A percentile compares a stretch with the other conserved stretches of the same genome.
These are phyloP conservation scores for Anacardium occidentale DNA, from an alignment of 345 rosid genomes.

Conservation along the genomic window DNA sequence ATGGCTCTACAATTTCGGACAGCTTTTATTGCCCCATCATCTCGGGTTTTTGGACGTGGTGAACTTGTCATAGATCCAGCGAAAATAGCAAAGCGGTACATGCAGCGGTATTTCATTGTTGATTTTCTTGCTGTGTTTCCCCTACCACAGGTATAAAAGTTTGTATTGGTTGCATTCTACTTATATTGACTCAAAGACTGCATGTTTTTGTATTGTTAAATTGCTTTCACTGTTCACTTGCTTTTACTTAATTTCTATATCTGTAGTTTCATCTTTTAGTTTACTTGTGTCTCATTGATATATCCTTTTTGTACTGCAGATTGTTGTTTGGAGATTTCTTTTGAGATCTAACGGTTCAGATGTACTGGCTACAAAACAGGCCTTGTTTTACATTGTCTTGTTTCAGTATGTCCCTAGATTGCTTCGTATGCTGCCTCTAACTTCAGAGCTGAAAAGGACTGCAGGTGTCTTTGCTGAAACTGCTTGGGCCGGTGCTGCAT, in stretches of 20 bases:
- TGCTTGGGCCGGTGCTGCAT: constrained; percentile 99
- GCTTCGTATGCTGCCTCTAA: constrained; percentile 65
- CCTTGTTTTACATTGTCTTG: constrained; percentile 62
- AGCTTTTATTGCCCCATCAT: constrained; percentile 93
- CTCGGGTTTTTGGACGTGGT: constrained; percentile 95
- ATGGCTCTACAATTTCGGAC: constrained; percentile 96
- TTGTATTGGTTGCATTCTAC: not conserved
- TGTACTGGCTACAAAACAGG: constrained; percentile 73
- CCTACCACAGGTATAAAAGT: constrained; percentile 73
- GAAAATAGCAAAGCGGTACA: constrained; percentile 85
- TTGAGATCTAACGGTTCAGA: constrained; percentile 63
- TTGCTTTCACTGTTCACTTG: constrained; percentile 14
- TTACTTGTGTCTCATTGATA: constrained; percentile 11
- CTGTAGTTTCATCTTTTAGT: not conserved
- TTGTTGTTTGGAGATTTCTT: constrained; percentile 86
- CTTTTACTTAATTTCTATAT: constrained; percentile 1
- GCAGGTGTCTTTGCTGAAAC: constrained; percentile 96
- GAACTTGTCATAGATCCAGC: constrained; percentile 92
- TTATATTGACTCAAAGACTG: constrained; percentile 5
- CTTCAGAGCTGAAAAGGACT: constrained; percentile 89
- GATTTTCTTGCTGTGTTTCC: constrained; percentile 91
- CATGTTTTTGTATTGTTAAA: not conserved
- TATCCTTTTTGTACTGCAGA: constrained; percentile 39
- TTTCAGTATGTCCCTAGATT: constrained; percentile 75
- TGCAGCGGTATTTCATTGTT: constrained; percentile 65